Conservation (phyloP, 2,329 filamentous ascomycete species). For the Epichloe elymi region DNA sequence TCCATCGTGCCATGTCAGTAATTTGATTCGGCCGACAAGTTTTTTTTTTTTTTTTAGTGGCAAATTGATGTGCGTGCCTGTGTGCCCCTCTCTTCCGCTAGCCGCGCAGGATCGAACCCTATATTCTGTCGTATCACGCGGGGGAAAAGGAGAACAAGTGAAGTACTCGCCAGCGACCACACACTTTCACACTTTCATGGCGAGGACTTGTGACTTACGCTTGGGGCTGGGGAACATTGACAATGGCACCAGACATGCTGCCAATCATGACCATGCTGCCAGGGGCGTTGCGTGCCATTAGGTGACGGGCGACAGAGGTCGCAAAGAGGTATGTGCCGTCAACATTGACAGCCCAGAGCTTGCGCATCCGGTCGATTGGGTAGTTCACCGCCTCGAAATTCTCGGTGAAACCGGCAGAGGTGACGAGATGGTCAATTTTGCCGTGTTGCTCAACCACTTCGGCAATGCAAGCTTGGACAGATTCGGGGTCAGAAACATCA, state of each 20-base stretch:
- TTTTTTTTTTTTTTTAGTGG: neutral
- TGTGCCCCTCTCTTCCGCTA: no score
- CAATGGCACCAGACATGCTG: conserved; percentile 86
- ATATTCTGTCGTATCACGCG: no score
- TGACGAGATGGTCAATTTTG: conserved; percentile 83
- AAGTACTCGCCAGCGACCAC: no score
- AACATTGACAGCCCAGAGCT: conserved; percentile 90
- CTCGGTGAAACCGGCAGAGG: conserved; percentile 92
- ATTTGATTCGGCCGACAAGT: neutral
- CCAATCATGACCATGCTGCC: conserved; percentile 92
- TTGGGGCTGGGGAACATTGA: conserved; percentile 87
- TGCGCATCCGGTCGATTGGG: conserved; percentile 79
- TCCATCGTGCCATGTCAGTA: conserved; percentile 3
- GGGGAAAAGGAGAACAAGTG: no score
- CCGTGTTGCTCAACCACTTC: conserved; percentile 49
- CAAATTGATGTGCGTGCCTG: no score
- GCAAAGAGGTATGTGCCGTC: conserved; percentile 86
- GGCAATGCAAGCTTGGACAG: conserved; percentile 59
- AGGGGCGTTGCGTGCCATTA: conserved; percentile 66
- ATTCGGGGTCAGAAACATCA: conserved; percentile 70
- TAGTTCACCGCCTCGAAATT: conserved; percentile 90
- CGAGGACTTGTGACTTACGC: conserved; percentile 32
- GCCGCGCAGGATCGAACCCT: no score
- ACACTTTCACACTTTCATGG: no score
- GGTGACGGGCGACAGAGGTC: conserved; percentile 68